Evolutionary conservation across 1,284 basidiomycete genomes (phyloP), one percentile per base, ranked within the genome.

Genomic region (Leucoagaricus sp.): DNA sequence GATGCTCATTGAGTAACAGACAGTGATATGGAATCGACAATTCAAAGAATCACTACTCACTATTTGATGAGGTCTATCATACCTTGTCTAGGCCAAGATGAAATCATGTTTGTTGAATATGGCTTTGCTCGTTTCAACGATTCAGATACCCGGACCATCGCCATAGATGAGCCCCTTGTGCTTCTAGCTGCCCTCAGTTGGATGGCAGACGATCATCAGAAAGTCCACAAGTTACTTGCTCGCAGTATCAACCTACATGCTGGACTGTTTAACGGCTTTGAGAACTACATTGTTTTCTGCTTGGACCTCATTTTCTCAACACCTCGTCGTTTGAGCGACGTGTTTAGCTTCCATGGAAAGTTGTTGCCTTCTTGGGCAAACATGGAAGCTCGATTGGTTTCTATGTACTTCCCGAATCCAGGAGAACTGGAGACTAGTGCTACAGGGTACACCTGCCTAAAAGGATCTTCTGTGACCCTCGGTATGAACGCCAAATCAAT

Each of bases 211-310:
- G 65, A 73, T 57, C 65, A 72, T 60, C 63, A 63, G 12, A 64
- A 69, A 3, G 70, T 62, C 55, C 74, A 75, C 58, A 72, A 70
- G 50, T 64, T 67, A 55, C 72, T 75, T 46, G 69, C 72, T 3
- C 70, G 68, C 23, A 64, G 70, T 31, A 74, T 74, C 45, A 60
- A 63, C 21, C 28, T 57, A 0, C 69, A 72, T 46, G 67, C 69
- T 4, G 58, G 62, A 13, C 46, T 54, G 9, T 73, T 68, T 2
- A 76, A 76, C 38, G 75, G 75, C 4, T 76, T 75, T 54, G 75
- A 76, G 59, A 75, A 75, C 55, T 76, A 72, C 48, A 59, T 77
- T 12, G 71, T 69, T 4, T 75, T 72, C 59, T 75, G 73, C 45
- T 61, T 77, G 19, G 67, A 71, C 55, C 64, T 72, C 42, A 59